A percentile compares a stretch with the other conserved stretches of the same genome.
Conservation (phyloP, 805 yeast species). For the Candida qinlingensis region DNA sequence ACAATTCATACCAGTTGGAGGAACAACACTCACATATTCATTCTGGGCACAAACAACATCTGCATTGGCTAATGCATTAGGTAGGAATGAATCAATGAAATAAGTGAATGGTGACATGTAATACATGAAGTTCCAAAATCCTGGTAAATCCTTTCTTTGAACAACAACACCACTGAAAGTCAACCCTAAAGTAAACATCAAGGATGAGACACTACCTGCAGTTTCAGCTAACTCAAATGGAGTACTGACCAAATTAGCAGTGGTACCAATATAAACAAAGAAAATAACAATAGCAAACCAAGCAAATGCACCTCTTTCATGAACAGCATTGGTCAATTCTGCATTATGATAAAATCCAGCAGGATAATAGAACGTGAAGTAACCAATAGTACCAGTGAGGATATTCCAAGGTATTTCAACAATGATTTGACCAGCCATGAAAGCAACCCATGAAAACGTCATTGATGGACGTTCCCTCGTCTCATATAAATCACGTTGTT, state of each 20-base stretch:
- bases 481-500: slow-evolving; percentile 63
- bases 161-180: slow-evolving; percentile 76
- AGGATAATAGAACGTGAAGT: slow-evolving; percentile 67
- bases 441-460: slow-evolving; percentile 63
- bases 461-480: slow-evolving; percentile 71
- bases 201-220: slow-evolving; percentile 55
- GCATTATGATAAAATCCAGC: slow-evolving; percentile 49
- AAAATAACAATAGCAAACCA: slow-evolving; percentile 42
- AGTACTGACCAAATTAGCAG: slow-evolving; percentile 53
- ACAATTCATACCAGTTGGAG: slow-evolving; percentile 55
- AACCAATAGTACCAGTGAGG: slow-evolving; percentile 54
- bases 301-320: slow-evolving; percentile 44
- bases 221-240: slow-evolving; percentile 53
- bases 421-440: slow-evolving; percentile 53
- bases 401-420: slow-evolving; percentile 66
- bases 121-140: slow-evolving; percentile 78
- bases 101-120: slow-evolving; percentile 65
- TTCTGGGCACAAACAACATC: slow-evolving; percentile 39
- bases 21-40: slow-evolving; percentile 44
- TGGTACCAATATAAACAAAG: slow-evolving; percentile 44
- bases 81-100: slow-evolving; percentile 49
- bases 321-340: slow-evolving; percentile 44
- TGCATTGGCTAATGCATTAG: slow-evolving; percentile 48
- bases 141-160: slow-evolving; percentile 48
- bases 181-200: slow-evolving; percentile 55